Evolutionary conservation across 371 early-diverging fungal genomes (phyloP).

Genomic region (Mucor irregularis): DNA sequence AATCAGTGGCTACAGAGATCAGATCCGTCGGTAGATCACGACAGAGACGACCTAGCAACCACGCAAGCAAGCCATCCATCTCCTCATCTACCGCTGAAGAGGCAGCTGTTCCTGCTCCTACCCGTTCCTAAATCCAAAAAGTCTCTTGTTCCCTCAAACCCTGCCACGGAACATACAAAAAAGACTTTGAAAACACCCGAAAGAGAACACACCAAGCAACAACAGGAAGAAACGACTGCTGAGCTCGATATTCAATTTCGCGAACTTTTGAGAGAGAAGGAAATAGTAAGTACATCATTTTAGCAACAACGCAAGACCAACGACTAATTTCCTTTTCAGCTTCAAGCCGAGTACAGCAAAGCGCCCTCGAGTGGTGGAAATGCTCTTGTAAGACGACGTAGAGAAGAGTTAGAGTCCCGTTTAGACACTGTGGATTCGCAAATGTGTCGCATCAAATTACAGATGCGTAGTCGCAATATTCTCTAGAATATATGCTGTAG

Average conservation of each 20-base stretch:
- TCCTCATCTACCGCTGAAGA: background rate
- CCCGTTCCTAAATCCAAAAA: background rate
- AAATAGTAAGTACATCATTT: slow-evolving; percentile 23
- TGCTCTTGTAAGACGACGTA: slow-evolving; percentile 50
- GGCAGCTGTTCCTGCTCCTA: background rate
- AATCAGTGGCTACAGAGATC: slow-evolving; percentile 15
- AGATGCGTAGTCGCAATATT: slow-evolving; percentile 26
- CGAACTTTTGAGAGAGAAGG: slow-evolving; percentile 25
- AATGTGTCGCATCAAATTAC: slow-evolving; percentile 45
- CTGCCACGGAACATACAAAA: background rate
- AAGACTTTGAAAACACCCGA: background rate
- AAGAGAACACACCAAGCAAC: background rate
- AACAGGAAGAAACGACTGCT: background rate
- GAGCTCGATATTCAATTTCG: slow-evolving; percentile 22
- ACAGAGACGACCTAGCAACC: background rate
- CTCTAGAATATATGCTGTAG: no score
- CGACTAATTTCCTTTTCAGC: slow-evolving; percentile 3
- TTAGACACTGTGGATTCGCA: slow-evolving; percentile 48
- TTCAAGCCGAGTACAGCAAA: slow-evolving; percentile 57
- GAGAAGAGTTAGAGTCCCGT: slow-evolving; percentile 56
- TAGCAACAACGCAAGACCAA: background rate
- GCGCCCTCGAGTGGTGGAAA: slow-evolving; percentile 59
- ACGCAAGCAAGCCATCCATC: background rate
- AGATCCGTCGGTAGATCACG: slow-evolving; percentile 10
- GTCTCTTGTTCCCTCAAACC: slow-evolving; percentile 2